These are phyloP conservation scores for Chrysopogon serrulatus DNA, from an alignment of 176 grass and related monocot species.

Conservation along the genomic window DNA sequence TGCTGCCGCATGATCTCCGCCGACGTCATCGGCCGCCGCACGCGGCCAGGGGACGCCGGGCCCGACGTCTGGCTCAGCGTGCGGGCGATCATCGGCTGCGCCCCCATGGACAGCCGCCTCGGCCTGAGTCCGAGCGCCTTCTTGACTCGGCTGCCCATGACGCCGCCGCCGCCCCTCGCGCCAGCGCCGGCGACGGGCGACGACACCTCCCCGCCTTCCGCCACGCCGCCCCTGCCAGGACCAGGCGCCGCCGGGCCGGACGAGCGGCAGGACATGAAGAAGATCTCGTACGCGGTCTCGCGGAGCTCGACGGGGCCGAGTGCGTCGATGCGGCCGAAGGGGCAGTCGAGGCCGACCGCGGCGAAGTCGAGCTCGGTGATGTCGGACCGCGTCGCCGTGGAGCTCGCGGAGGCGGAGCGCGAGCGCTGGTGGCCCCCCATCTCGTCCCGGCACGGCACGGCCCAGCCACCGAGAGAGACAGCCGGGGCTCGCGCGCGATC, in stretches of 20 bases:
- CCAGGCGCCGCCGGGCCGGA: not conserved
- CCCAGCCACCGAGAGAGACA: not conserved
- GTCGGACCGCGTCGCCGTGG: constrained; percentile 22
- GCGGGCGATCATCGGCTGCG: constrained; percentile 50
- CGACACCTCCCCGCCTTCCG: constrained; percentile 24
- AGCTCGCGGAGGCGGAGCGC: constrained; percentile 30
- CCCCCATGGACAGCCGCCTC: not conserved
- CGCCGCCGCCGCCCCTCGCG: constrained; percentile 33
- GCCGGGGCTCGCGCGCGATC: not conserved
- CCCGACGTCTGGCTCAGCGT: constrained; percentile 60
- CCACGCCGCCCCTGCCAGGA: not conserved
- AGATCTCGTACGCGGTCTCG: constrained; percentile 61
- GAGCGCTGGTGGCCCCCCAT: constrained; percentile 46
- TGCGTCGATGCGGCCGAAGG: constrained; percentile 51
- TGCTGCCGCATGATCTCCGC: constrained; percentile 94
- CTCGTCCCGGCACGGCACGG: constrained; percentile 13
- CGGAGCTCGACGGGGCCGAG: constrained; percentile 52
- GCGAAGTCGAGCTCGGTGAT: constrained; percentile 28
- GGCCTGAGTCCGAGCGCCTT: constrained; percentile 71
- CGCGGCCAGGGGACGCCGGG: constrained; percentile 46
- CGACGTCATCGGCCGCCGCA: constrained; percentile 73
- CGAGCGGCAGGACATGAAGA: constrained; percentile 63
- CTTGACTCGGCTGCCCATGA: constrained; percentile 70
- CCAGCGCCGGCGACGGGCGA: constrained; percentile 6
- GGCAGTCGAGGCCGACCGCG: constrained; percentile 31